phyloP scores from a whole-genome alignment of 352 stramenopile genomes.

The Globisporangium perplexum region DNA sequence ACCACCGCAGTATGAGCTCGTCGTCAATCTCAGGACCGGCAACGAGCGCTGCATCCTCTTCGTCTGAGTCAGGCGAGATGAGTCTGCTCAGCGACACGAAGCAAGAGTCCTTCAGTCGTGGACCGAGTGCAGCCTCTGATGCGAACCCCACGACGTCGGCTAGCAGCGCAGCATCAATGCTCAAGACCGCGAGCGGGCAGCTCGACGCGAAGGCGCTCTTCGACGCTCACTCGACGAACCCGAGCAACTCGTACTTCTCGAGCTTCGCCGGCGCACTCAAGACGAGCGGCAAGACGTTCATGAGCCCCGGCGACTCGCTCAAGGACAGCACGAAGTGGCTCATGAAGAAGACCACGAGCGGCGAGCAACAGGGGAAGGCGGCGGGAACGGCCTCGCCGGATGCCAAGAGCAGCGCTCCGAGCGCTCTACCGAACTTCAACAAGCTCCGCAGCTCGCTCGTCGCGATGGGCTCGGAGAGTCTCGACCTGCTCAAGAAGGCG shows the following conservation, averaged over 20 bases:
- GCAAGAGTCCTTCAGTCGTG: slow-evolving; percentile 5
- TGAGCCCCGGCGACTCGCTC: slow-evolving; percentile 43
- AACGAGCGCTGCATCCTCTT: slow-evolving; percentile 1
- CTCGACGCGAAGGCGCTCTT: slow-evolving; percentile 39
- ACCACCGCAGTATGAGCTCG: slow-evolving; percentile 30
- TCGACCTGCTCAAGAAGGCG: slow-evolving; percentile 75
- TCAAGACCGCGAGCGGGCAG: slow-evolving; percentile 10
- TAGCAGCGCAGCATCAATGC: neutral
- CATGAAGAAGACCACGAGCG: slow-evolving; percentile 51
- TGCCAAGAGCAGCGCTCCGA: slow-evolving; percentile 2
- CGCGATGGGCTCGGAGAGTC: slow-evolving; percentile 59
- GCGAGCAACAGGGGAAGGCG: slow-evolving; percentile 18
- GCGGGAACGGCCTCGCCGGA: slow-evolving; percentile 2
- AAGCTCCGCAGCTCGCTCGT: slow-evolving; percentile 56
- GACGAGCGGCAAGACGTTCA: slow-evolving; percentile 58
- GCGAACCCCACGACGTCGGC: neutral
- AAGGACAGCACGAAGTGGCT: slow-evolving; percentile 75
- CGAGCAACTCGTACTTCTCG: slow-evolving; percentile 52
- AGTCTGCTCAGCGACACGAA: neutral
- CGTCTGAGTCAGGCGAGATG: neutral
- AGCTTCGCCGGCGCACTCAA: slow-evolving; percentile 66
- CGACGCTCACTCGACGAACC: slow-evolving; percentile 15
- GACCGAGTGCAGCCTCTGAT: slow-evolving; percentile 2
- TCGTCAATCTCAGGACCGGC: neutral
- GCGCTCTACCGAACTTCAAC: slow-evolving; percentile 36